A percentile compares a stretch with the other conserved stretches of the same genome.
These are phyloP conservation scores for Pouteria campechiana DNA, from an alignment of 179 eudicot genomes.

Conservation along the genomic window DNA sequence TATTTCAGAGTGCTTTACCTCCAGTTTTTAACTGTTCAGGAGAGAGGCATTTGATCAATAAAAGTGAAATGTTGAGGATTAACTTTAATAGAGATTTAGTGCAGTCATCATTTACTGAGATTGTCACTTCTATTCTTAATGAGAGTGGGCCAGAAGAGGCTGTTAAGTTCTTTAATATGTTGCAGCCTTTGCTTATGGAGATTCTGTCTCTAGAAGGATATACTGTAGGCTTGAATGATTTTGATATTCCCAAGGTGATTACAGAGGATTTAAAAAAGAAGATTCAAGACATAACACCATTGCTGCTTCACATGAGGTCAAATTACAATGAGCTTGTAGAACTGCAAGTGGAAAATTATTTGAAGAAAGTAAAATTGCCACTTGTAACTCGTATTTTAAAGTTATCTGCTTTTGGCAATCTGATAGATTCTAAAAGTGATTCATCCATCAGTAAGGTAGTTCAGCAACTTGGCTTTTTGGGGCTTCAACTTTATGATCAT, in stretches of 20 bases:
- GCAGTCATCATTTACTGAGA: slow-evolving; percentile 45
- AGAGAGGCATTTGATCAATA: slow-evolving; percentile 36
- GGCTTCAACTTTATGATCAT: slow-evolving; percentile 55
- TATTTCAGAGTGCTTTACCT: slow-evolving; percentile 72
- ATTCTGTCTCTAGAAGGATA: slow-evolving; percentile 59
- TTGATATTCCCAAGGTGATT: slow-evolving; percentile 29
- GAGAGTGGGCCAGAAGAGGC: slow-evolving; percentile 76
- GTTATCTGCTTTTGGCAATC: slow-evolving; percentile 56
- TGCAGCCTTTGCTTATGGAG: slow-evolving; percentile 91
- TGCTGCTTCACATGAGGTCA: slow-evolving; percentile 37
- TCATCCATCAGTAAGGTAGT: slow-evolving; percentile 66
- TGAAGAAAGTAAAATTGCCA: slow-evolving; percentile 35
- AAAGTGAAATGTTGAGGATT: slow-evolving; percentile 47
- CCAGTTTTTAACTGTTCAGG: slow-evolving; percentile 46
- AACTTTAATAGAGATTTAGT: slow-evolving; percentile 53
- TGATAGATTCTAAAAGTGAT: slow-evolving; percentile 79
- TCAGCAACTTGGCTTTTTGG: slow-evolving; percentile 81
- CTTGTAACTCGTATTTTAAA: slow-evolving; percentile 40
- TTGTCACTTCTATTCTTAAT: slow-evolving; percentile 52
- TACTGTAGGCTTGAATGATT: slow-evolving; percentile 62
- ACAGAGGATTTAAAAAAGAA: slow-evolving; percentile 20
- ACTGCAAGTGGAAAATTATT: slow-evolving; percentile 47
- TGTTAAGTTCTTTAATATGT: slow-evolving; percentile 46
- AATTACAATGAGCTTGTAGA: slow-evolving; percentile 51
- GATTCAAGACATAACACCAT: slow-evolving; percentile 36